These are phyloP conservation scores for Amanita fuliginea DNA, from an alignment of 768 basidiomycete species.

Conservation along the genomic window DNA sequence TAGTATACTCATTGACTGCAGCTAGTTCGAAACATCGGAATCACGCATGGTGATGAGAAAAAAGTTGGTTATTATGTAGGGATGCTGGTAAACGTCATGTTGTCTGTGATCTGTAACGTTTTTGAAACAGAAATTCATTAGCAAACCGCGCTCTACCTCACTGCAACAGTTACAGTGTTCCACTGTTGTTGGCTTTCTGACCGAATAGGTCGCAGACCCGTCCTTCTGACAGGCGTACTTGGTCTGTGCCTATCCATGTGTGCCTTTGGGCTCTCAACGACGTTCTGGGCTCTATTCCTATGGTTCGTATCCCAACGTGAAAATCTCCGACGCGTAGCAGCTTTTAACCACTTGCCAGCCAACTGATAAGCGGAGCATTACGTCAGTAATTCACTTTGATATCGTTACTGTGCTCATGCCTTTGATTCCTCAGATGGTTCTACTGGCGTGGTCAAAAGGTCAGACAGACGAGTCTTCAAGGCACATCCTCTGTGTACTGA, in stretches of 20 bases:
- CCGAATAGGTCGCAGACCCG: slow-evolving; percentile 41
- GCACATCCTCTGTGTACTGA: neutral
- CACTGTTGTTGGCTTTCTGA: slow-evolving; percentile 72
- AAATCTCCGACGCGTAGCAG: neutral
- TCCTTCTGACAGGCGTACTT: slow-evolving; percentile 27
- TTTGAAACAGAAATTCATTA: slow-evolving; percentile 14
- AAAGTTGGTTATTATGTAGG: slow-evolving; percentile 72
- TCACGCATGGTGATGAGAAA: no score
- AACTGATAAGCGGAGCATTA: slow-evolving; percentile 58
- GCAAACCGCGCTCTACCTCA: slow-evolving; percentile 74
- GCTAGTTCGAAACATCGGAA: slow-evolving; percentile 30
- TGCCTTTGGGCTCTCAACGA: slow-evolving; percentile 60
- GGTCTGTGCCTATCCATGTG: slow-evolving; percentile 34
- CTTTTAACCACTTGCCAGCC: slow-evolving; percentile 24
- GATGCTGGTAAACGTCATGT: slow-evolving; percentile 38
- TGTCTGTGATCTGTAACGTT: neutral
- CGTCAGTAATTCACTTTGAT: slow-evolving; percentile 25
- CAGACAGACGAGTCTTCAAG: neutral
- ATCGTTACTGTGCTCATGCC: neutral
- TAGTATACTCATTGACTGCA: no score
- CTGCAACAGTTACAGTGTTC: slow-evolving; percentile 60
- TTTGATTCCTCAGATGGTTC: slow-evolving; percentile 37
- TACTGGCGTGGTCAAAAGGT: slow-evolving; percentile 56
- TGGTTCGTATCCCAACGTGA: neutral
- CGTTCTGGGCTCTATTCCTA: slow-evolving; percentile 52